Percentiles rank a stretch among this genome's conserved stretches.
phyloP scores from a whole-genome alignment of 139 green algal genomes.

The Gonium pectorale region DNA sequence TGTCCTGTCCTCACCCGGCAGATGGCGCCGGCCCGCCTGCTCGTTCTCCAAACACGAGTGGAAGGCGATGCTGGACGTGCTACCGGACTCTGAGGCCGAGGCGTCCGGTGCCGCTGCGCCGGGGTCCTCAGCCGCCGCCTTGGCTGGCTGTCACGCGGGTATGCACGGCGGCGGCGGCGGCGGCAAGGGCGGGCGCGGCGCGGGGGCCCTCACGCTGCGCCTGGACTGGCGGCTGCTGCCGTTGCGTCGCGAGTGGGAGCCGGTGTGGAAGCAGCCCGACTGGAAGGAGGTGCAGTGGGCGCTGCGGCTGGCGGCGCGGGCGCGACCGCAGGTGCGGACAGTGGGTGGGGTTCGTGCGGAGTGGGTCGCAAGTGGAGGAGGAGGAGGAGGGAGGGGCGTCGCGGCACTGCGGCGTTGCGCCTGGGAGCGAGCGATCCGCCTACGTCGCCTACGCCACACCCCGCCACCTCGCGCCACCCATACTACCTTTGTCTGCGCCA shows the following conservation, averaged over 20 bases:
- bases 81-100: neutral
- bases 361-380: neutral
- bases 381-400: neutral
- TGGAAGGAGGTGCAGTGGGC: slow-evolving; percentile 23
- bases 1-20: too few species aligned
- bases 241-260: slow-evolving; percentile 6
- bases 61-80: neutral
- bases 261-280: slow-evolving; percentile 1
- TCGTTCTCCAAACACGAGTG: slow-evolving; percentile 15
- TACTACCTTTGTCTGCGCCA: too few species aligned
- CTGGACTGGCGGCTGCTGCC: slow-evolving; percentile 35
- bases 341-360: neutral
- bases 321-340: slow-evolving; percentile 5
- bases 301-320: neutral
- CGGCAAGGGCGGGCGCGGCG: neutral
- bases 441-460: too few species aligned
- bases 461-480: neutral
- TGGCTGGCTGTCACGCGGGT: too few species aligned
- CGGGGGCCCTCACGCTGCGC: neutral
- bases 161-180: neutral
- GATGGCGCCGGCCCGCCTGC: slow-evolving; percentile 12
- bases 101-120: too few species aligned
- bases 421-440: too few species aligned
- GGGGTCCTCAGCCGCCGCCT: too few species aligned
- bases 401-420: too few species aligned